Conservation (phyloP, 257 asterid genomes). For the Solanum rostratum region DNA sequence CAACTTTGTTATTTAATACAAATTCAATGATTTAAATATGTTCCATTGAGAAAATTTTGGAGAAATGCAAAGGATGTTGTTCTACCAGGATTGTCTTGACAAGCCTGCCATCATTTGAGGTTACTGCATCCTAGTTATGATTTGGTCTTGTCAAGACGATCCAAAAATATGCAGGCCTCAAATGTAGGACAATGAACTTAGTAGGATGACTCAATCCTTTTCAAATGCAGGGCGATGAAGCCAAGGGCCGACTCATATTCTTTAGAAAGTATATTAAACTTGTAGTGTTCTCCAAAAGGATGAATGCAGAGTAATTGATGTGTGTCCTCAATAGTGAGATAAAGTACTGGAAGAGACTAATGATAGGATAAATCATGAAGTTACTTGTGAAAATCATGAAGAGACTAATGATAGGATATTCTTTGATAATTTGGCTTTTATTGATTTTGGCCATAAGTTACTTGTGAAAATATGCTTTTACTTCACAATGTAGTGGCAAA, state of each 20-base stretch:
- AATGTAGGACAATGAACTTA: background rate
- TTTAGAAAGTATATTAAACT: background rate
- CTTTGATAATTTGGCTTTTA: background rate
- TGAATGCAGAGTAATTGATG: background rate
- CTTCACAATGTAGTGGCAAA: background rate
- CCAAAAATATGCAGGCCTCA: background rate
- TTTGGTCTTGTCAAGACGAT: background rate
- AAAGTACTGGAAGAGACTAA: background rate
- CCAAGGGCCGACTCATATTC: background rate
- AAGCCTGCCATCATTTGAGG: background rate
- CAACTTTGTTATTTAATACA: background rate
- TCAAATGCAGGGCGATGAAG: background rate
- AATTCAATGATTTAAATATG: background rate
- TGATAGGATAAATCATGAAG: background rate
- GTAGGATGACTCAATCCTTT: background rate
- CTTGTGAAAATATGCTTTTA: background rate
- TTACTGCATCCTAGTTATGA: background rate
- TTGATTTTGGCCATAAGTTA: background rate
- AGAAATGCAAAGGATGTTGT: background rate
- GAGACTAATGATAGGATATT: too few species aligned
- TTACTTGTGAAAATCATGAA: too few species aligned
- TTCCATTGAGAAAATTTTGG: background rate
- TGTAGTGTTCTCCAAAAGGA: background rate
- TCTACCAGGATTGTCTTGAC: background rate
- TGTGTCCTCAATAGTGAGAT: background rate